Percentiles rank a stretch among this genome's conserved stretches.
Conservation (phyloP, 2,329 filamentous ascomycete genomes). For the Alternaria consortialis region DNA sequence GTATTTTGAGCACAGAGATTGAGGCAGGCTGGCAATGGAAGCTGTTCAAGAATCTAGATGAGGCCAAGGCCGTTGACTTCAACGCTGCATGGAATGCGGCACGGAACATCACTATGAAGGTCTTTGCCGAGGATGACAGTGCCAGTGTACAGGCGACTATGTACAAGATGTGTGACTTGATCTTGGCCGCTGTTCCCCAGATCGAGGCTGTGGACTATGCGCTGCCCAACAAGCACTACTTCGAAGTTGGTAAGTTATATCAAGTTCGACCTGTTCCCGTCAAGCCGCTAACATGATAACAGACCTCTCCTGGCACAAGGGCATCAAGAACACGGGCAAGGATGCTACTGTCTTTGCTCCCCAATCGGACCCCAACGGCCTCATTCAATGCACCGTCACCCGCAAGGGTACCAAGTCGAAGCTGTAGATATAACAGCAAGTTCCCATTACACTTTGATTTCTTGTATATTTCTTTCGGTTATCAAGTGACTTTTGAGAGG, state of each 20-base stretch:
- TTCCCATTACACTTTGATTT: slow-evolving; percentile 19
- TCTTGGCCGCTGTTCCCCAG: slow-evolving; percentile 77
- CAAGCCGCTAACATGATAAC: slow-evolving; percentile 24
- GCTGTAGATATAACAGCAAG: slow-evolving; percentile 45
- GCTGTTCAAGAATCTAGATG: slow-evolving; percentile 70
- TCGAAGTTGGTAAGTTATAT: slow-evolving; percentile 79
- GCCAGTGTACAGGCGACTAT: slow-evolving; percentile 96
- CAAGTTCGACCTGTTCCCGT: not conserved
- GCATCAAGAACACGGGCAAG: slow-evolving; percentile 90
- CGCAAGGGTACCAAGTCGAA: slow-evolving; percentile 61
- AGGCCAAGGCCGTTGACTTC: slow-evolving; percentile 75
- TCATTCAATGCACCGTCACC: slow-evolving; percentile 92
- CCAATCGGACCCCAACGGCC: slow-evolving; percentile 89
- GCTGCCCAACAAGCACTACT: slow-evolving; percentile 98
- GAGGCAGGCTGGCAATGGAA: slow-evolving; percentile 89
- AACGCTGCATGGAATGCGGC: slow-evolving; percentile 80
- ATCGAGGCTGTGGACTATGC: slow-evolving; percentile 80
- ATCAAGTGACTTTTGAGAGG: slow-evolving; percentile 21
- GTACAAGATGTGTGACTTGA: slow-evolving; percentile 97
- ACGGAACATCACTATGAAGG: slow-evolving; percentile 86
- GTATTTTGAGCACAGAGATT: slow-evolving; percentile 93
- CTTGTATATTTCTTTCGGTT: slow-evolving; percentile 25
- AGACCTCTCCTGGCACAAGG: slow-evolving; percentile 98
- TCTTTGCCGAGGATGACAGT: slow-evolving; percentile 88
- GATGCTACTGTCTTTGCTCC: slow-evolving; percentile 96